A percentile compares a stretch with the other conserved stretches of the same genome.
These are phyloP conservation scores for Botryosphaeria dothidea DNA, from an alignment of 2,329 filamentous ascomycete species.

Conservation along the genomic window DNA sequence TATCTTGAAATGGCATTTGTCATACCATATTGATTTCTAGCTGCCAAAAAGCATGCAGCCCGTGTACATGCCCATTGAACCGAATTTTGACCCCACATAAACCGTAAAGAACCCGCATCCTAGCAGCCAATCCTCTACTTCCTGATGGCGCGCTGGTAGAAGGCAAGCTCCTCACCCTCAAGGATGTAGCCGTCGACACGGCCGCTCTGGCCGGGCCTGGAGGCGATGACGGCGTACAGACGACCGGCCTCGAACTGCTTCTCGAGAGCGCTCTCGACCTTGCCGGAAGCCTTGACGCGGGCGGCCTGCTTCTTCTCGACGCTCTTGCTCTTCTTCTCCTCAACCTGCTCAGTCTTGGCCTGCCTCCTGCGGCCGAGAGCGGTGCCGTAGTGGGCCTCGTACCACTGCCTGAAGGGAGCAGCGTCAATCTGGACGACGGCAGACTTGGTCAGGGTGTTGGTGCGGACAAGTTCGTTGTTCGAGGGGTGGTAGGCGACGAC, in stretches of 20 bases:
- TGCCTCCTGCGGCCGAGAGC: constrained; percentile 86
- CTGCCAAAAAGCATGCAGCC: constrained; percentile 16
- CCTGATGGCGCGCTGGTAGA: constrained; percentile 99
- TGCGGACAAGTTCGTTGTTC: constrained; percentile 99
- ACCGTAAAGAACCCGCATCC: constrained; percentile 41
- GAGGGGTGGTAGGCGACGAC: constrained; percentile 98
- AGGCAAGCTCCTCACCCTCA: constrained; percentile 98
- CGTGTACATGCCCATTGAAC: constrained; percentile 18
- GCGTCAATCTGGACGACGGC: constrained; percentile 99
- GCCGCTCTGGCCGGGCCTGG: constrained; percentile 94
- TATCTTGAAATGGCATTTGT: constrained; percentile 16
- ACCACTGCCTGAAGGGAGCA: constrained; percentile 99
- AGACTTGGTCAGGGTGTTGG: constrained; percentile 99
- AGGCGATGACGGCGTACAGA: constrained; percentile 89
- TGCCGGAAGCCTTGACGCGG: constrained; percentile 78
- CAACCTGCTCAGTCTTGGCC: constrained; percentile 70
- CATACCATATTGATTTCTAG: constrained; percentile 18
- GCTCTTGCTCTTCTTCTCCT: constrained; percentile 90
- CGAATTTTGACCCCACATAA: constrained; percentile 42
- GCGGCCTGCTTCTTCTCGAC: constrained; percentile 96
- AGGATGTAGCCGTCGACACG: constrained; percentile 97
- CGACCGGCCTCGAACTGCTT: constrained; percentile 99
- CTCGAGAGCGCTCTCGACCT: constrained; percentile 91
- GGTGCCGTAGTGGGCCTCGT: constrained; percentile 99
- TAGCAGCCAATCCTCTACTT: constrained; percentile 67